These are phyloP conservation scores for Geotrichum restrictum DNA, from an alignment of 1,139 yeast species.

Conservation along the genomic window DNA sequence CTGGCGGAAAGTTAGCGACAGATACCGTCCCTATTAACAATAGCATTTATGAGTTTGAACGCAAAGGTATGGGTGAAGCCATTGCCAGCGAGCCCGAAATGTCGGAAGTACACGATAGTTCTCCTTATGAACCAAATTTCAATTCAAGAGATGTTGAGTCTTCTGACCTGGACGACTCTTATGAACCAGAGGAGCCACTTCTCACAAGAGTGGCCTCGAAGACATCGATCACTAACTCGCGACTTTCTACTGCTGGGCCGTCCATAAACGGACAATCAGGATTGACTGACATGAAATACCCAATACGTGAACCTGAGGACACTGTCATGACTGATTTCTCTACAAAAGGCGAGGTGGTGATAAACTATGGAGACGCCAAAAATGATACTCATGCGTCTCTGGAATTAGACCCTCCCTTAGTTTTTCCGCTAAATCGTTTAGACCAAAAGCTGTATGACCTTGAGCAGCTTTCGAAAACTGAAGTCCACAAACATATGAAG, in stretches of 20 bases:
- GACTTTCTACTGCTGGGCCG: not conserved
- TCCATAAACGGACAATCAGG: not conserved
- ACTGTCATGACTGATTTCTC: not conserved
- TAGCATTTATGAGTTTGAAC: no score
- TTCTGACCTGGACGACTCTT: conserved; percentile 3
- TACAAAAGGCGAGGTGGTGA: no score
- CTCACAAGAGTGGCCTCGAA: not conserved
- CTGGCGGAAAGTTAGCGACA: no score
- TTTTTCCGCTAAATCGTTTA: conserved; percentile 53
- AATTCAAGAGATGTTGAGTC: not conserved
- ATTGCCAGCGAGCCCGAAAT: not conserved
- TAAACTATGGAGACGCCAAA: conserved; percentile 9
- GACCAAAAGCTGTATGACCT: conserved; percentile 54
- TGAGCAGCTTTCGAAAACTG: conserved; percentile 43
- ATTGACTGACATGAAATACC: not conserved
- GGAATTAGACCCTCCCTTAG: conserved; percentile 24
- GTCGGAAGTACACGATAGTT: not conserved
- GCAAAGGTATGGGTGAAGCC: no score
- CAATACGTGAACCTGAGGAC: not conserved
- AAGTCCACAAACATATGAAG: conserved; percentile 41
- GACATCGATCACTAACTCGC: not conserved
- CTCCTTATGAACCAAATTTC: not conserved
- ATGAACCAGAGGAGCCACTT: conserved; percentile 3
- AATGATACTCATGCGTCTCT: conserved; percentile 5
- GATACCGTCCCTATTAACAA: no score